These are phyloP conservation scores for Melanomma pulvis-pyrius DNA, from an alignment of 495 filamentous ascomycete genomes.

Conservation along the genomic window DNA sequence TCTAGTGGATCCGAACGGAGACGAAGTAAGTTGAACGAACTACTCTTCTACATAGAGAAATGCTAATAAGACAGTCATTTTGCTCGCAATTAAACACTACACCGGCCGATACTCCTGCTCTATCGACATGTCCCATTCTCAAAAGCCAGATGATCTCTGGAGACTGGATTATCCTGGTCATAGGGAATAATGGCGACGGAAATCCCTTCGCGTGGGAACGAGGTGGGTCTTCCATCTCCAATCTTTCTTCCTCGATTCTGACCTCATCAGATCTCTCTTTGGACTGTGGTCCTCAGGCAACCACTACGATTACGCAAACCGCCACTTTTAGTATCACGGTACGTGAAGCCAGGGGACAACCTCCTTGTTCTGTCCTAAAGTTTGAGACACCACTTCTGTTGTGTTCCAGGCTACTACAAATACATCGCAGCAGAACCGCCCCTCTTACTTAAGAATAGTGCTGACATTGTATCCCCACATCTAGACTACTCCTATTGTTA, in stretches of 20 bases:
- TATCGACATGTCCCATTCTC: conserved; percentile 44
- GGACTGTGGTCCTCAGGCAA: conserved; percentile 41
- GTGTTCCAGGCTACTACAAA: too few relatives aligned
- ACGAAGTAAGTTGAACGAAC: too few relatives aligned
- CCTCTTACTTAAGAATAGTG: too few relatives aligned
- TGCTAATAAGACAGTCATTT: too few relatives aligned
- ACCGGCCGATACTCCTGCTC: conserved; percentile 37
- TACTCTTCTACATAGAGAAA: too few relatives aligned
- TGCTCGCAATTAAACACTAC: conserved; percentile 40
- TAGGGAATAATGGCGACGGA: conserved; percentile 46
- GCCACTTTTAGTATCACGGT: conserved; percentile 36
- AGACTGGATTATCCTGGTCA: conserved; percentile 43
- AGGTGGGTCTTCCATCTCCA: conserved; percentile 19
- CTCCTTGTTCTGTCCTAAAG: too few relatives aligned
- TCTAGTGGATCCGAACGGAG: conserved; percentile 42
- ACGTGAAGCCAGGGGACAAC: too few relatives aligned
- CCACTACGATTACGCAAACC: conserved; percentile 34
- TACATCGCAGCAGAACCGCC: too few relatives aligned
- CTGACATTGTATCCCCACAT: too few relatives aligned
- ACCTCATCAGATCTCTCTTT: conserved; percentile 24
- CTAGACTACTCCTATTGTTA: conserved; percentile 34
- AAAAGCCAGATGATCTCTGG: conserved; percentile 44
- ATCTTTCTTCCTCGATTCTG: background rate
- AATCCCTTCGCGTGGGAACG: conserved; percentile 44
- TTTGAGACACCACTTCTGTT: too few relatives aligned